A percentile compares a stretch with the other conserved stretches of the same genome.
Conservation (phyloP, 2,329 filamentous ascomycete genomes). For the Claviceps pusilla region DNA sequence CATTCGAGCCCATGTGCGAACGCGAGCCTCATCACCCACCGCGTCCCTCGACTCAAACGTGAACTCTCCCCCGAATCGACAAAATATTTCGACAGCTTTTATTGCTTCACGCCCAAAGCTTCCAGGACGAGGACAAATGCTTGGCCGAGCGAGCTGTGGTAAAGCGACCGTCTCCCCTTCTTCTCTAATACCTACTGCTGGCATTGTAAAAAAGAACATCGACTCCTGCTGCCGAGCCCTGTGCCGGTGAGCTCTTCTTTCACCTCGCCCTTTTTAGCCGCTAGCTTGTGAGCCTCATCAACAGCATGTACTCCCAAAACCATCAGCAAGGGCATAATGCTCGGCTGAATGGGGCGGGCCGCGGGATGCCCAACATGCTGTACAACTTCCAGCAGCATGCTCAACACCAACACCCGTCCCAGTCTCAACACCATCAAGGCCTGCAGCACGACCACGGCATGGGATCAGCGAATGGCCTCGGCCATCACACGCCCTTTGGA, state of each 20-base stretch:
- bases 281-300: conserved; percentile 8
- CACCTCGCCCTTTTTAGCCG: conserved; percentile 5
- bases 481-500: conserved; percentile 25
- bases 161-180: conserved; percentile 4
- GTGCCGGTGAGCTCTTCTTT: conserved; percentile 13
- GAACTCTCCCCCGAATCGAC: conserved; percentile 13
- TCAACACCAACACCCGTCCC: conserved; percentile 47
- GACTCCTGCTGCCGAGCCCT: conserved; percentile 13
- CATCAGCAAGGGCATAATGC: conserved; percentile 60
- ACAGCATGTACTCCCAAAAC: conserved; percentile 59
- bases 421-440: conserved; percentile 47
- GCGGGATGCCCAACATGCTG: conserved; percentile 49
- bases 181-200: conserved; percentile 2
- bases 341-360: conserved; percentile 48
- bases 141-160: conserved; percentile 8
- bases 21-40: conserved; percentile 20
- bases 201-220: conserved; percentile 9
- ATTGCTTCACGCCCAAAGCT: not conserved
- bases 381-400: conserved; percentile 54
- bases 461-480: conserved; percentile 38
- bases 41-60: conserved; percentile 19
- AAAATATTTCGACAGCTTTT: conserved; percentile 2
- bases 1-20: conserved; percentile 23
- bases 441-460: conserved; percentile 44
- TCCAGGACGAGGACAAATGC: conserved; percentile 12